These are phyloP conservation scores for Amanita molliuscula DNA, from an alignment of 768 basidiomycete genomes.

Conservation along the genomic window DNA sequence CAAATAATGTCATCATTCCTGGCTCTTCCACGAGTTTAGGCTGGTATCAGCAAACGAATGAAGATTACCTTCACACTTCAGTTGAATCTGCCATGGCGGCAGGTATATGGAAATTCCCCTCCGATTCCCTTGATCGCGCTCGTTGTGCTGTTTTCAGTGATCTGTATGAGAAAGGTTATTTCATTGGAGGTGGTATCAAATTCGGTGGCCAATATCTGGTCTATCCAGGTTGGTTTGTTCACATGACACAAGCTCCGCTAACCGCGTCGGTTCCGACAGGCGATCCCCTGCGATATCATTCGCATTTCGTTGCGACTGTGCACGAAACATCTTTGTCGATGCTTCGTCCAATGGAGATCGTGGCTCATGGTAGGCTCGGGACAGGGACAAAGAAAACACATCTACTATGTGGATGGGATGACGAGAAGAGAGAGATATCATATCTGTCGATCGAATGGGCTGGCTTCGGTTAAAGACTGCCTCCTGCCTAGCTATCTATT, in stretches of 20 bases:
- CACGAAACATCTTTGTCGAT: conserved; percentile 47
- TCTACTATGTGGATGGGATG: conserved; percentile 83
- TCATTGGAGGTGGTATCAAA: conserved; percentile 82
- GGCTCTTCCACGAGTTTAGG: conserved; percentile 48
- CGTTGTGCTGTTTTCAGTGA: conserved; percentile 72
- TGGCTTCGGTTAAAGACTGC: conserved; percentile 56
- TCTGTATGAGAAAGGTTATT: conserved; percentile 78
- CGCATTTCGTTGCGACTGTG: conserved; percentile 87
- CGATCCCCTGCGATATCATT: conserved; percentile 92
- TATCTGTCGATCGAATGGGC: conserved; percentile 88
- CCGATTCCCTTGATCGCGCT: conserved; percentile 54
- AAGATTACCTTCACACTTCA: conserved; percentile 35
- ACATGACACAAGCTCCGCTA: neutral
- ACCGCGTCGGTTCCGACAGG: conserved; percentile 32
- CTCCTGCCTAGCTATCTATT: neutral
- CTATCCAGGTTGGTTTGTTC: conserved; percentile 68
- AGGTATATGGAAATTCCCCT: conserved; percentile 71
- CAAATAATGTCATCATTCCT: conserved; percentile 56
- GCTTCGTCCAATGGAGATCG: conserved; percentile 85
- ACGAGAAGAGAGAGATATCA: conserved; percentile 49
- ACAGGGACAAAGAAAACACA: conserved; percentile 98
- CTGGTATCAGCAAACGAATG: conserved; percentile 50
- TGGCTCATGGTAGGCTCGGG: conserved; percentile 90
- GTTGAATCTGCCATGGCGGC: conserved; percentile 53
- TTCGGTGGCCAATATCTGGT: conserved; percentile 96